Evolutionary conservation across 768 basidiomycete species (phyloP), one percentile per base, ranked within the genome.

Genomic region (Chalciporus piperatus): DNA sequence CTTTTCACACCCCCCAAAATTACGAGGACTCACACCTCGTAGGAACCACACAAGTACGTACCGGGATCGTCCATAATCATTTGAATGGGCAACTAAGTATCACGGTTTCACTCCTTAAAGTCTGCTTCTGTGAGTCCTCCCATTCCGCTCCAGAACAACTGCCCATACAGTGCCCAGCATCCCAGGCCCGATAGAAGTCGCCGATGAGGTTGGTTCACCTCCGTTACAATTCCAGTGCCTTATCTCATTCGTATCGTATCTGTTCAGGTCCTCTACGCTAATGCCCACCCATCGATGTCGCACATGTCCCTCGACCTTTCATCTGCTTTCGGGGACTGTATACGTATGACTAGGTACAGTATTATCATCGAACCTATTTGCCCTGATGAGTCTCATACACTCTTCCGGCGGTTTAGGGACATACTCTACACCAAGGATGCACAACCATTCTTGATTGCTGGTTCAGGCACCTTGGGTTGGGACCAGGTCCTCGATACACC

Each of bases 391-490:
- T 32, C 48, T 35, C 37, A 32, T 50, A 27, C 46, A 6, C n/a
- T 1, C 22, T 57, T 33, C 52, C 12, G 11, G 2, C 10, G 2
- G 2, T 47, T 38, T 56, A 87, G 89, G 55, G 74, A 89, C 48
- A 84, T 98, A 7, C 71, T 98, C 19, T 85, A 83, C 65, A 87
- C 96, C 27, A 78, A 82, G 48, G 73, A 76, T 20, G 89, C 79
- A 0, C 97, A 98, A 64, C 92, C 93, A 0, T 93, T 99, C 77
- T 72, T 99, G 61, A 88, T 98, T 55, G 85, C 94, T 23, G 97
- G 97, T 2, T 90, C 87, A 48, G 97, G 97, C 14, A 98, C 97
- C 2, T 77, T 99, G 30, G 97, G 97, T 25, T 98, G 95, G 94
- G 95, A 98, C 68, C 89, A 92, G 81, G 89, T 79, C 40, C 57